phyloP scores from a whole-genome alignment of 1,284 basidiomycete genomes.

The Ceraceosorus guamensis region DNA sequence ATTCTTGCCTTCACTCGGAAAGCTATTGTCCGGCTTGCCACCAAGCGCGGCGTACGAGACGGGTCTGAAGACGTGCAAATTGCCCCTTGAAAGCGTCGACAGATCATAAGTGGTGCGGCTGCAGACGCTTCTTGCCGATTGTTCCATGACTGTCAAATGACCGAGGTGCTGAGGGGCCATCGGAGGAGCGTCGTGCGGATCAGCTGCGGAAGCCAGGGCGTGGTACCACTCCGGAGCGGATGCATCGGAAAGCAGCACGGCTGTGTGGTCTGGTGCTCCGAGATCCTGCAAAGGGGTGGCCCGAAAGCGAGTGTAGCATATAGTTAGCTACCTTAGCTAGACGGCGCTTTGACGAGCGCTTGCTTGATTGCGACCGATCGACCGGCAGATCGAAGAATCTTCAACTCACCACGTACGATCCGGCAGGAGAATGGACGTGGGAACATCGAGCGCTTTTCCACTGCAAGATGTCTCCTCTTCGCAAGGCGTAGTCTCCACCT shows the following conservation, averaged over 20 bases:
- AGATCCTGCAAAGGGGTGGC: no score
- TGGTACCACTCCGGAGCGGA: constrained; percentile 54
- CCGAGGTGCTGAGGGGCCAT: neutral
- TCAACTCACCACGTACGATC: constrained; percentile 1
- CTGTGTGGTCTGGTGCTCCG: constrained; percentile 10
- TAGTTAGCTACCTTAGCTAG: no score
- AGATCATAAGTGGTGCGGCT: no score
- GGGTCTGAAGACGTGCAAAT: constrained; percentile 8
- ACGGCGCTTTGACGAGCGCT: no score
- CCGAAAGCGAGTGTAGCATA: no score
- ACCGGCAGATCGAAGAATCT: no score
- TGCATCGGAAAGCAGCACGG: constrained; percentile 5
- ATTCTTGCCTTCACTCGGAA: no score
- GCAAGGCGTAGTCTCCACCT: constrained; percentile 6
- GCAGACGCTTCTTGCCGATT: neutral
- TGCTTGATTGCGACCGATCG: no score
- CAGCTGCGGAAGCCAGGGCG: constrained; percentile 66
- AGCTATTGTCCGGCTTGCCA: no score
- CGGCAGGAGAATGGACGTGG: neutral
- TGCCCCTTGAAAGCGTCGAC: constrained; percentile 2
- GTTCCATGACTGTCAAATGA: no score
- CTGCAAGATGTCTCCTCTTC: constrained; percentile 11
- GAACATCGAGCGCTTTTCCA: constrained; percentile 1
- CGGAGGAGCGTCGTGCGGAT: neutral
- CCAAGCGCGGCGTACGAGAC: constrained; percentile 2